These are phyloP conservation scores for Russula virescens DNA, from an alignment of 768 basidiomycete species.

Conservation along the genomic window DNA sequence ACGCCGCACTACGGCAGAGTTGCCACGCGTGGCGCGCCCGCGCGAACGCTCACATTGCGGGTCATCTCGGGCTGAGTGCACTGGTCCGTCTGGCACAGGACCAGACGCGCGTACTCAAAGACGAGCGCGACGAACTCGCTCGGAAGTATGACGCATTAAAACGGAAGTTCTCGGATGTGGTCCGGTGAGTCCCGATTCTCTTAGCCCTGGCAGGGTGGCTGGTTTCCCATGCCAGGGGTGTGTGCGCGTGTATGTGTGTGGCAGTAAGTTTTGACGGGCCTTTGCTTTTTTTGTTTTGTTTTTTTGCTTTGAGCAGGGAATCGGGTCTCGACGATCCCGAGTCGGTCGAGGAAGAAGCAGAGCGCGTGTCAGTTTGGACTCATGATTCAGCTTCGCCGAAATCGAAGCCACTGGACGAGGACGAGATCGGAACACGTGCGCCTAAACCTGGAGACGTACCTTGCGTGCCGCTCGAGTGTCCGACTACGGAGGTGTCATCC, in stretches of 20 bases:
- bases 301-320: not conserved
- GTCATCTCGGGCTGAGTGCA: constrained; percentile 2
- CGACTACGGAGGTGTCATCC: not conserved
- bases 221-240: not conserved
- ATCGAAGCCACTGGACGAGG: not conserved
- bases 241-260: no score
- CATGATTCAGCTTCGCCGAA: no score
- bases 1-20: constrained; percentile 10
- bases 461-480: not conserved
- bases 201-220: no score
- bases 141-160: constrained; percentile 18
- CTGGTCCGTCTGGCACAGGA: constrained; percentile 7
- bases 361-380: no score
- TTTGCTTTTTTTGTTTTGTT: no score
- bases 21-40: constrained; percentile 20
- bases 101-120: constrained; percentile 1
- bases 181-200: constrained; percentile 15
- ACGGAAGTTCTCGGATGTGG: constrained; percentile 21
- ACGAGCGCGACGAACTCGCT: constrained; percentile 18
- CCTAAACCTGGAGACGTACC: not conserved
- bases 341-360: not conserved
- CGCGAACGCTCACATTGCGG: constrained; percentile 16
- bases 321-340: not conserved
- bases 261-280: not conserved
- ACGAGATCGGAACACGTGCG: not conserved